These are phyloP conservation scores for Hansenula lynferdii DNA, from an alignment of 1,139 yeast genomes.

Conservation along the genomic window DNA sequence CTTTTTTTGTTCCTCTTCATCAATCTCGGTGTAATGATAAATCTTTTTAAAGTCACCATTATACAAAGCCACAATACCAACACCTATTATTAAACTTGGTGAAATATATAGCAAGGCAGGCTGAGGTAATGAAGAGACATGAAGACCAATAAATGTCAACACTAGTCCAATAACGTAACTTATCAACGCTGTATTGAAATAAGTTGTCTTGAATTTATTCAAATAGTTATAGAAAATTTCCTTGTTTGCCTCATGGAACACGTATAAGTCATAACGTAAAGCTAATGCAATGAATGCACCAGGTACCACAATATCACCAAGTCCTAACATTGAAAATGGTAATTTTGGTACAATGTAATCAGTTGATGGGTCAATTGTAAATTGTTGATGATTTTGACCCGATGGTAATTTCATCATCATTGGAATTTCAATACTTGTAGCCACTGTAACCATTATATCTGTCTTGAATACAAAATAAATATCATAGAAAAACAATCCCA, in stretches of 20 bases:
- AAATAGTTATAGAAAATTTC: conserved; percentile 7
- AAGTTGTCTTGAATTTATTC: conserved; percentile 33
- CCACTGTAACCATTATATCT: conserved; percentile 59
- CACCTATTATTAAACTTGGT: conserved; percentile 41
- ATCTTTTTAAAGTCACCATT: conserved; percentile 38
- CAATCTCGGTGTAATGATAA: conserved; percentile 23
- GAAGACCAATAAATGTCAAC: conserved; percentile 37
- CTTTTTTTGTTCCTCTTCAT: not conserved
- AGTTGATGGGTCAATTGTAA: conserved; percentile 4
- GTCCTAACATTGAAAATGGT: conserved; percentile 39
- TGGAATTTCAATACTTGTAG: conserved; percentile 51
- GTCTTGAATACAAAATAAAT: conserved; percentile 64
- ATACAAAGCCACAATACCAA: conserved; percentile 26
- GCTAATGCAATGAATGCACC: conserved; percentile 46
- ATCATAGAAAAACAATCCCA: conserved; percentile 55
- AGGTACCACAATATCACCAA: conserved; percentile 61
- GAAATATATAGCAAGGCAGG: conserved; percentile 65
- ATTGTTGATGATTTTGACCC: conserved; percentile 11
- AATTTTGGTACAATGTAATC: conserved; percentile 18
- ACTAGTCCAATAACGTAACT: conserved; percentile 43
- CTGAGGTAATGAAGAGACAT: conserved; percentile 43
- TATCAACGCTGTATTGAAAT: conserved; percentile 38
- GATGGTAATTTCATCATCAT: conserved; percentile 47
- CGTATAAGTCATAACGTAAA: conserved; percentile 43
- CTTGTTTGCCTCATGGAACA: conserved; percentile 25